Percentiles rank a stretch among this genome's conserved stretches.
Evolutionary conservation across 192 early-diverging fungal species (phyloP).

Genomic region (Phlyctochytrium bullatum): DNA sequence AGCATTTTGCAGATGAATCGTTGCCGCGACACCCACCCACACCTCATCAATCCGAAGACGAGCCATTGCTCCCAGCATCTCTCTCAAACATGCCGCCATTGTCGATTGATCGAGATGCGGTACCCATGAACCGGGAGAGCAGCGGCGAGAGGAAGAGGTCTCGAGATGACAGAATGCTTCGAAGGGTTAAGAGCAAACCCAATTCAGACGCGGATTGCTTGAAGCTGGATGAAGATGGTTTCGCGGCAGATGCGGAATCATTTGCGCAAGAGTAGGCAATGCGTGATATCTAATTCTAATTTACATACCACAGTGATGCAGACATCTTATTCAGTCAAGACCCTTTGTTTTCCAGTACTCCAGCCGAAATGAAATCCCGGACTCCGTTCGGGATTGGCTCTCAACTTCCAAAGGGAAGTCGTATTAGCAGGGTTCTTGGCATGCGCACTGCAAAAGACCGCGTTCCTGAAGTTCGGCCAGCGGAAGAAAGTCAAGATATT

Average conservation of each 20-base stretch:
- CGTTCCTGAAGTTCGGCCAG: neutral
- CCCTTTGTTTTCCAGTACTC: neutral
- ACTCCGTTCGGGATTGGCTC: neutral
- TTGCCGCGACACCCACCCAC: neutral
- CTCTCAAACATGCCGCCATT: neutral
- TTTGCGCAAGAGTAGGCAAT: neutral
- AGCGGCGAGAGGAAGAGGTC: too few species aligned
- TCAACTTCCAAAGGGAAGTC: neutral
- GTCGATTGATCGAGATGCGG: neutral
- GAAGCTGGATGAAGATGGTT: slow-evolving; percentile 14
- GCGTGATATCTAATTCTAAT: too few species aligned
- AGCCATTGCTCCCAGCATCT: too few species aligned
- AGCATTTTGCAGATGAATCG: neutral
- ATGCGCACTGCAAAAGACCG: too few species aligned
- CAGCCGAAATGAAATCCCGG: neutral
- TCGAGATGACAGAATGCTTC: neutral
- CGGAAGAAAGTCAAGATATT: neutral
- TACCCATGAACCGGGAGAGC: too few species aligned
- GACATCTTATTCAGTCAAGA: neutral
- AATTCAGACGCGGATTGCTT: neutral
- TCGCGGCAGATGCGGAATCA: neutral
- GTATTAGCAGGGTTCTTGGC: too few species aligned
- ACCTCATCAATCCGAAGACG: neutral
- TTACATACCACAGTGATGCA: too few species aligned
- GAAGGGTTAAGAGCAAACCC: neutral